Evolutionary conservation across 371 early-diverging fungal species (phyloP), one percentile per base, ranked within the genome.

Genomic region (Mucor lusitanicus): DNA sequence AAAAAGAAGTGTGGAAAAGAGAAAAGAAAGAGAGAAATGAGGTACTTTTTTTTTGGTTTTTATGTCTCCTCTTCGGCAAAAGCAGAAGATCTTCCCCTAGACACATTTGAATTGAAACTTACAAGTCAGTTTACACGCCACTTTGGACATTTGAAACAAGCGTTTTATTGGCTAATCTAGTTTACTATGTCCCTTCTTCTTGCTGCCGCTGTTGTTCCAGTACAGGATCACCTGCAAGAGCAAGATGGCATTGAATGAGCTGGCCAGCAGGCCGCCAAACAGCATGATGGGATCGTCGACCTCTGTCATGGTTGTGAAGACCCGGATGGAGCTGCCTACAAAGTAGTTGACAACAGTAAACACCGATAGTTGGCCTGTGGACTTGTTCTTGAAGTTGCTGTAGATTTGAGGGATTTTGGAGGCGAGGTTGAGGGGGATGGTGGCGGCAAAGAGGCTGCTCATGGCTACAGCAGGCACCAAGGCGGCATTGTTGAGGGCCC

Each of bases 261-360:
- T 81, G 23, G 94, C 92, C 61, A 92, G 72, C 11, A 91, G 46
- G 64, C 83, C 87, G 32, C 93, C 90, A 30, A 85, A 70, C 23
- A 98, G 69, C 70, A 95, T 88, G 28, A 92, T 53, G 44, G 81
- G 67, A 74, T 97, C 96, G 59, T 93, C 86, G 6, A 96, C 88
- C 79, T 97, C 97, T 48, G 91, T 90, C 77, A 95, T 64, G 8
- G 97, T 97, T 3, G 98, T 98, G 72, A 92, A 95, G 4, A 97
- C 87, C 61, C 98, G 88, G 6, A 97, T 97, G 9, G 89, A 79
- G 15, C 91, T 86, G 33, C 98, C 98, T 8, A 89, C 82, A 73
- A 93, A 92, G 74, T 91, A 93, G 76, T 94, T 90, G 69, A 93
- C 85, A 19, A 94, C 88, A 0, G 98, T 91, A 72, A 97, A 91